These are phyloP conservation scores for Yarrowia osloensis DNA, from an alignment of 805 yeast species.

Conservation along the genomic window DNA sequence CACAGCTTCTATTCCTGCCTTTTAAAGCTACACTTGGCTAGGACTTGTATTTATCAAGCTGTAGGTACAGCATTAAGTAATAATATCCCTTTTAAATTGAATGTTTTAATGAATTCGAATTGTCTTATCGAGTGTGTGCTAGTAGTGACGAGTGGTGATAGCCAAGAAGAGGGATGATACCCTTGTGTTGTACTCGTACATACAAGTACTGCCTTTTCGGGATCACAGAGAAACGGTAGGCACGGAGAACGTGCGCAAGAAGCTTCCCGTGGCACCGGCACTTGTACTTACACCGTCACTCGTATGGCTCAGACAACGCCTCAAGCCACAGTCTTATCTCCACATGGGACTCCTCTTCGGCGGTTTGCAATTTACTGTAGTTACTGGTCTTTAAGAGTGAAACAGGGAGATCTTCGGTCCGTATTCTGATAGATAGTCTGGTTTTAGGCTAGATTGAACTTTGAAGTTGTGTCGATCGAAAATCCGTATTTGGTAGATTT, in stretches of 20 bases:
- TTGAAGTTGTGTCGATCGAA: too few relatives aligned
- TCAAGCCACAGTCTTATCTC: background rate
- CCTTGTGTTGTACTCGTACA: too few relatives aligned
- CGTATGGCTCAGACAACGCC: background rate
- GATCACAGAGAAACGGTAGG: too few relatives aligned
- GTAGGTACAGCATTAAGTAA: slow-evolving; percentile 24
- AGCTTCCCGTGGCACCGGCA: too few relatives aligned
- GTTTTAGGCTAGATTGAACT: background rate
- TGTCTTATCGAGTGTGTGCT: too few relatives aligned
- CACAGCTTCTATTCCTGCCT: slow-evolving; percentile 30
- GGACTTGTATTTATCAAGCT: slow-evolving; percentile 26
- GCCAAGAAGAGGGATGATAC: too few relatives aligned
- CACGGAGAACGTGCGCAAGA: too few relatives aligned
- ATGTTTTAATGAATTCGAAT: background rate
- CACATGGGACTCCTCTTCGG: too few relatives aligned
- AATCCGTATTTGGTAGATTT: too few relatives aligned
- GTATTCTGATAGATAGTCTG: background rate
- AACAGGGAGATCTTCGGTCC: background rate
- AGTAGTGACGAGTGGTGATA: too few relatives aligned
- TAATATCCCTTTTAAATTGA: background rate
- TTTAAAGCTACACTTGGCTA: background rate
- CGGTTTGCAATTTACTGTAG: background rate
- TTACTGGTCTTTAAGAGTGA: background rate
- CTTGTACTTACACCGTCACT: too few relatives aligned
- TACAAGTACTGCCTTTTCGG: too few relatives aligned